A percentile compares a stretch with the other conserved stretches of the same genome.
phyloP scores from a whole-genome alignment of 23 red algal genomes.

The Cyanidiococcus yangmingshanensis region DNA sequence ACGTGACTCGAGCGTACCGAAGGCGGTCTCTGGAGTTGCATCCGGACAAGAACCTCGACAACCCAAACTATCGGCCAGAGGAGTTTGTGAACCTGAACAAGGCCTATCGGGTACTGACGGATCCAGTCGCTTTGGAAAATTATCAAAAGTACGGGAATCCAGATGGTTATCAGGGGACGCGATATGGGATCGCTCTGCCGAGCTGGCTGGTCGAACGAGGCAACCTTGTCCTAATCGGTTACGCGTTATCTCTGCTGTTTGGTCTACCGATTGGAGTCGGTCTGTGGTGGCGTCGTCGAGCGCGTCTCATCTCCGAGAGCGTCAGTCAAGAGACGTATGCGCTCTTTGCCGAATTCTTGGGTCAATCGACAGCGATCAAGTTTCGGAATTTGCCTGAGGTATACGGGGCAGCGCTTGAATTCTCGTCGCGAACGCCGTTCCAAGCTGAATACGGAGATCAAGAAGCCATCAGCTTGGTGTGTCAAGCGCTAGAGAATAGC shows the following conservation, averaged over 20 bases:
- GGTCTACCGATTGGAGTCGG: constrained; percentile 48
- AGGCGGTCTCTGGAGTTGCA: constrained; percentile 61
- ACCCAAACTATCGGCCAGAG: constrained; percentile 39
- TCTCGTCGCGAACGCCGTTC: neutral
- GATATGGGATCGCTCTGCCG: constrained; percentile 60
- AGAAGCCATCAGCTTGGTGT: neutral
- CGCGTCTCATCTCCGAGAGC: constrained; percentile 43
- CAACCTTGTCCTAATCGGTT: constrained; percentile 44
- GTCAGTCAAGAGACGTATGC: constrained; percentile 45
- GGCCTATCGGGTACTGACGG: constrained; percentile 74
- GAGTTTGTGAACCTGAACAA: constrained; percentile 73
- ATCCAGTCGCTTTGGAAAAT: constrained; percentile 63
- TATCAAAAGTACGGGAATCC: constrained; percentile 90
- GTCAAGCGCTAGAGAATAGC: neutral
- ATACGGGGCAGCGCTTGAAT: constrained; percentile 11
- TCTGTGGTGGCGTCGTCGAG: constrained; percentile 61
- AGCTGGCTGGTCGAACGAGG: constrained; percentile 46
- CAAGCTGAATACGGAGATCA: neutral
- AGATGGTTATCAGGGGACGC: constrained; percentile 69
- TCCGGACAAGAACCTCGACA: constrained; percentile 81
- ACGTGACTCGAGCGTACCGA: constrained; percentile 69
- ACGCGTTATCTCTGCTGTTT: constrained; percentile 38
- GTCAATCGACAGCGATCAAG: neutral
- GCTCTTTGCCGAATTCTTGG: constrained; percentile 29
- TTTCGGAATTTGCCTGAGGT: constrained; percentile 11